These are phyloP conservation scores for Chaetoceros muelleri DNA, from an alignment of 108 stramenopile species.

Conservation along the genomic window DNA sequence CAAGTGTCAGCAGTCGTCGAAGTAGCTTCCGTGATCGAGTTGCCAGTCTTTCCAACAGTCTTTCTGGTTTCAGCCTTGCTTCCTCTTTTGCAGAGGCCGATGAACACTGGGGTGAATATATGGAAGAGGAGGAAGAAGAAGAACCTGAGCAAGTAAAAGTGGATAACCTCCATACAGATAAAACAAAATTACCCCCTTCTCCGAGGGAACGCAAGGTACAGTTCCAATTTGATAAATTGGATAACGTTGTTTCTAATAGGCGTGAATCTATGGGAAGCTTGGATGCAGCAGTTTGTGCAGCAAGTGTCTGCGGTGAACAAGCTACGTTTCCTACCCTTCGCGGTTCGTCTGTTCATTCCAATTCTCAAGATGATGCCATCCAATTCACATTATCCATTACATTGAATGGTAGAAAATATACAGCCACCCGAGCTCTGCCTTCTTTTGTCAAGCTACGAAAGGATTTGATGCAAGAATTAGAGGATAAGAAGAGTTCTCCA, in stretches of 20 bases:
- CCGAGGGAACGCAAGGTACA: too few relatives aligned
- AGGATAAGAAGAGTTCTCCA: too few relatives aligned
- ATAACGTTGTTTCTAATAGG: background rate
- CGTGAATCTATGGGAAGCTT: background rate
- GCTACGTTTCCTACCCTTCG: background rate
- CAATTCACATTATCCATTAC: slow-evolving; percentile 62
- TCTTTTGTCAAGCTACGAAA: slow-evolving; percentile 52
- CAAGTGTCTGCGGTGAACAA: background rate
- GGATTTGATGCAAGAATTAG: slow-evolving; percentile 55
- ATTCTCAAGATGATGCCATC: slow-evolving; percentile 41
- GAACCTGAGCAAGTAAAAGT: too few relatives aligned
- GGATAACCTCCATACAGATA: too few relatives aligned
- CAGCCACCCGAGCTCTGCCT: slow-evolving; percentile 56
- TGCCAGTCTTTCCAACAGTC: background rate
- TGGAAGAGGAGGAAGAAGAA: background rate
- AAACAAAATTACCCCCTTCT: too few relatives aligned
- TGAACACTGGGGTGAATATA: background rate
- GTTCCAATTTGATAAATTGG: too few relatives aligned
- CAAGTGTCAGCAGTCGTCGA: too few relatives aligned
- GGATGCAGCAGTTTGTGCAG: background rate
- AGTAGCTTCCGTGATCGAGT: background rate
- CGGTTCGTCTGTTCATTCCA: background rate
- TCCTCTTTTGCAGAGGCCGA: background rate
- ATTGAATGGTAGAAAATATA: slow-evolving; percentile 60
- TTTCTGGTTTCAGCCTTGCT: background rate